phyloP scores from a whole-genome alignment of 192 early-diverging fungal genomes.

The Dispira simplex region DNA sequence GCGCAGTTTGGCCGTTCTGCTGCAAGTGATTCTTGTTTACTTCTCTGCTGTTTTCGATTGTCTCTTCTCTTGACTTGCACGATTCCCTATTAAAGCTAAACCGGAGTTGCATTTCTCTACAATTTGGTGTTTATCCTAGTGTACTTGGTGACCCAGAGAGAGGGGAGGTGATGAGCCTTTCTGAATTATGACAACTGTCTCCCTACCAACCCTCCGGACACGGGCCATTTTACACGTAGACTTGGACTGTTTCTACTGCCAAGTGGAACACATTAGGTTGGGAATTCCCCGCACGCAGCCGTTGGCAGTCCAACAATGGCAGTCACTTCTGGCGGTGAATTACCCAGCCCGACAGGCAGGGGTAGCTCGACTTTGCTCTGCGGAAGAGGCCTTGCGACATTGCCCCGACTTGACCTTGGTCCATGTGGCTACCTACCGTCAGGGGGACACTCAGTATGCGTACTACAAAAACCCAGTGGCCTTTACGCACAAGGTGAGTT shows the following conservation, averaged over 20 bases:
- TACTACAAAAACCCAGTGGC: constrained; percentile 52
- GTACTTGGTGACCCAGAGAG: no score
- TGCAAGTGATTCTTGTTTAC: no score
- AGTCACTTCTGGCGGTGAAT: constrained; percentile 17
- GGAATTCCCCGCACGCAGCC: constrained; percentile 47
- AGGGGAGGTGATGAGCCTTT: no score
- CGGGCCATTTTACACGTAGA: not conserved
- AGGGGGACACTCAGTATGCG: constrained; percentile 39
- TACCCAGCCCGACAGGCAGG: constrained; percentile 48
- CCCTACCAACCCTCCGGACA: no score
- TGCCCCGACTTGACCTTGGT: constrained; percentile 36
- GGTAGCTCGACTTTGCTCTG: constrained; percentile 42
- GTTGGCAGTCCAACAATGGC: constrained; percentile 88
- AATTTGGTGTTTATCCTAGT: no score
- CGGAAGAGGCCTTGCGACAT: constrained; percentile 31
- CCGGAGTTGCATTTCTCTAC: no score
- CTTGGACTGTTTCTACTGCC: constrained; percentile 3
- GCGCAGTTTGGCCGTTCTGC: no score
- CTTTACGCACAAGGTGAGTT: constrained; percentile 76
- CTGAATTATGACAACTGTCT: no score
- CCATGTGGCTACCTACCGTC: constrained; percentile 69
- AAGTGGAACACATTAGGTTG: constrained; percentile 41
- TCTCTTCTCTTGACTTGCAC: no score
- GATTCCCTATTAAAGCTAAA: no score
- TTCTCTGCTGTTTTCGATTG: no score